Evolutionary conservation across 257 asterid species (phyloP), one percentile per base, ranked within the genome.

Genomic region (Solanum tarijense): DNA sequence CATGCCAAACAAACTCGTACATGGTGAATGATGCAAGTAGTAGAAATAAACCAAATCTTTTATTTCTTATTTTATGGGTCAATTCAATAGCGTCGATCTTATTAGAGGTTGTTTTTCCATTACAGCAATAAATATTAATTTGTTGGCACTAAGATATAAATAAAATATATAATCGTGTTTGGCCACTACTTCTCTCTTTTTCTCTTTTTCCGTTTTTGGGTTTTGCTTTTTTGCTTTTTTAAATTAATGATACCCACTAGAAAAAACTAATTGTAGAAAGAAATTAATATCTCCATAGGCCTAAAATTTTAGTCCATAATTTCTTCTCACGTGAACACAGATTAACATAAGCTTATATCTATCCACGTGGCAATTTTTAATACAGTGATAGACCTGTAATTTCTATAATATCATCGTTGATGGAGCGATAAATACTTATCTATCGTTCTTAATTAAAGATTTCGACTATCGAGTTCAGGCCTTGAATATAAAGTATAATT

Each of bases 351-450:
- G 82, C 58, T 21, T 85, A 68, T 14, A 16, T 85, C 12, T 41
- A 23, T 68, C 29, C 87, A 85, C 58, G 87, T 38, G 87, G 52
- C 82, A 52, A 14, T 16, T 52, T 52, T 52, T 16, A 52, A 52
- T 52, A 52, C 2, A 52, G 23, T 52, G 62, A 52, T 52, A 52
- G 62, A 52, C 23, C 21, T 5, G 60, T 4, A 18, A 55, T 55
- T 55, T 58, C 5, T 20, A 7, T 7, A 21, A 1, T 6, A 58
- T 58, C 1, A 58, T 58, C 5, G 0, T 0, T 1, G 5, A 3
- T 55, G n/a, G 0, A 55, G 11, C 0, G 12, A 0, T 20, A 20
- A 58, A 58, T 58, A 58, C 0, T 58, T 58, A 0, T 58, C 0
- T 0, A 52, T 18, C 2, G 0, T 58, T 2, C 1, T 58, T 58